Conservation (phyloP, 2,329 filamentous ascomycete genomes). For the Ilyonectria sp. region DNA sequence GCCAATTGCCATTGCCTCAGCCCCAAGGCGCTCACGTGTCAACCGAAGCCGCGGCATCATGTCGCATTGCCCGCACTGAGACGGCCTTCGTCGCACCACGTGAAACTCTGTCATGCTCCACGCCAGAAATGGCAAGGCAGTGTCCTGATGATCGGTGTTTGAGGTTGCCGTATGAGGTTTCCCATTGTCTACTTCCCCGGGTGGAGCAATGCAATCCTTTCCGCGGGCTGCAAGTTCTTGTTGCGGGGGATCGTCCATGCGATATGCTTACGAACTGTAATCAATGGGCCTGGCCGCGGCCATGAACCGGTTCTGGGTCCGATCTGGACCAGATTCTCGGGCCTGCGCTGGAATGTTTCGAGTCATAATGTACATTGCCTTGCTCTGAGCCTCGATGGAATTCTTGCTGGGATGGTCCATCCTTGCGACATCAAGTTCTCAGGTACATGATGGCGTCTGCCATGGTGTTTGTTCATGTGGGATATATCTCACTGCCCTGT, state of each 20-base stretch:
- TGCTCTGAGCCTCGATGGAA: not conserved
- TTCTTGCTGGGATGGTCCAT: no score
- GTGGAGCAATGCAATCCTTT: not conserved
- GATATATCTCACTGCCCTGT: no score
- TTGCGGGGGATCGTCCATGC: constrained; percentile 1
- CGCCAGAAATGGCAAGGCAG: not conserved
- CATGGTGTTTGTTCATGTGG: no score
- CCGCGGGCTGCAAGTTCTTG: not conserved
- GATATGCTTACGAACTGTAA: not conserved
- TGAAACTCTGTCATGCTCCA: not conserved
- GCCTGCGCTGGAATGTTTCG: constrained; percentile 19
- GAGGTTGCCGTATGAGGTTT: not conserved
- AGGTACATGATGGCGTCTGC: no score
- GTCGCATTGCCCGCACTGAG: not conserved
- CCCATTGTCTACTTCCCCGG: not conserved
- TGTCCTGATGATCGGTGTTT: not conserved
- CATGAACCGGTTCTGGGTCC: not conserved
- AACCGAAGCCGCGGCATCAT: not conserved
- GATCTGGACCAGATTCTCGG: constrained; percentile 14
- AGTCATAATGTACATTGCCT: constrained; percentile 19
- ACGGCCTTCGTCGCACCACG: constrained; percentile 3
- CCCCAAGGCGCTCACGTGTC: not conserved
- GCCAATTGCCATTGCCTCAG: not conserved
- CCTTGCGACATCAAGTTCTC: no score
- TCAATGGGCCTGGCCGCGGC: not conserved